Conservation (phyloP, 768 basidiomycete species). For the Lyophyllum decastes region DNA sequence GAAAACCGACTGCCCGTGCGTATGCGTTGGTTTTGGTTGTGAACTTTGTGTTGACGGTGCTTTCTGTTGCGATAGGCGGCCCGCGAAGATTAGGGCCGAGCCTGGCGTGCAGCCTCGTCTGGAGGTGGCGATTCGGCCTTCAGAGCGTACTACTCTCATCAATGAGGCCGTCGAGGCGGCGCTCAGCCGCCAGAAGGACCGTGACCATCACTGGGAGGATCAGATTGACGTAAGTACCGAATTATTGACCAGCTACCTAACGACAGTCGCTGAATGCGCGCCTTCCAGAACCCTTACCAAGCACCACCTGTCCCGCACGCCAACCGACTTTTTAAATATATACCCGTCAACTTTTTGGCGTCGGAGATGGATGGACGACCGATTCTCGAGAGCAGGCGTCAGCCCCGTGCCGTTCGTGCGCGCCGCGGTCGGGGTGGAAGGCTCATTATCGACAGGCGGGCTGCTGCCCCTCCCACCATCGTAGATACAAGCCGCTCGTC, state of each 20-base stretch:
- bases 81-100: constrained; percentile 55
- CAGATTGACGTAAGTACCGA: constrained; percentile 65
- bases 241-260: background rate
- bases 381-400: constrained; percentile 15
- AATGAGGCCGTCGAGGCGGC: constrained; percentile 63
- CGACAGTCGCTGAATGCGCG: background rate
- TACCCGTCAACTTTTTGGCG: constrained; percentile 42
- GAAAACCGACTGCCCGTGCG: constrained; percentile 48
- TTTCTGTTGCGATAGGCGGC: constrained; percentile 37
- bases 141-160: constrained; percentile 64
- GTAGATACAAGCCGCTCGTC: constrained; percentile 25
- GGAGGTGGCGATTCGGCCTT: constrained; percentile 60
- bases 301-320: constrained; percentile 55
- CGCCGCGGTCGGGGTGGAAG: constrained; percentile 86
- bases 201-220: constrained; percentile 86
- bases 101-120: constrained; percentile 44
- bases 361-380: constrained; percentile 29
- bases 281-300: constrained; percentile 68
- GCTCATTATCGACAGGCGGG: constrained; percentile 71
- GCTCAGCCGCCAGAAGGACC: constrained; percentile 64
- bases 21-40: constrained; percentile 5
- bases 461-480: constrained; percentile 27
- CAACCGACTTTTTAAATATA: constrained; percentile 67
- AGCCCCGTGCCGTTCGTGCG: constrained; percentile 59
- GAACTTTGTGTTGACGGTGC: constrained; percentile 7